Evolutionary conservation across 208 protist genomes (phyloP), one percentile per base, ranked within the genome.

Genomic region (Trichomonas tenax): DNA sequence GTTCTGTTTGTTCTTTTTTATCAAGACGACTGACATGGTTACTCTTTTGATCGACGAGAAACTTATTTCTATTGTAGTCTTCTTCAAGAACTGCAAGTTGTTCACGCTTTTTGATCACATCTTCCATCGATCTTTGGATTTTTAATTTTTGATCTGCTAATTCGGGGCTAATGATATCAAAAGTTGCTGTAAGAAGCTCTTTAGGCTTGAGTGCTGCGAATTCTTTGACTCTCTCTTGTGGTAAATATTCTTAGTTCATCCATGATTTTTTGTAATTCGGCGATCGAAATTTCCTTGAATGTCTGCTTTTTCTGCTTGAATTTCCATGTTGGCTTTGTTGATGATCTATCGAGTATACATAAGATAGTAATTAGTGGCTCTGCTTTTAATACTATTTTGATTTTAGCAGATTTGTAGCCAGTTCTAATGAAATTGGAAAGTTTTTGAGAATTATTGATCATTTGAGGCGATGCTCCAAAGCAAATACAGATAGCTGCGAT

Each of bases 401-500:
- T 88, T 9, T 82, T 88, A 15, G 49, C 63, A 90, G 84, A 41
- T 41, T 63, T 31, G 26, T 36, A 84, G 23, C 46, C 63, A 48
- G 63, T n/a, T 48, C 72, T 34, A 86, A 96, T 96, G 34, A 96
- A 96, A 26, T 51, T n/a, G 0, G 72, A 2, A 26, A 90, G 31
- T 58, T 96, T 86, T 31, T 34, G 10, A 0, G 44, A 21, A 46
- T 44, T 34, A 48, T 36, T 41, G 51, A 96, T 49, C 31, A 82
- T 38, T 23, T n/a, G 34, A 34, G 63, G 44, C 9, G 48, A 46
- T 31, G 98, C 98, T 26, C 97, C 98, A 9, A 98, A 96, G 11
- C 98, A 97, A 0, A 98, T 38, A 90, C 96, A 96, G 8, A 98
- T 96, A 0, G 97, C 98, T 81, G 97, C 98, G 0, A 98, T 97